These are phyloP conservation scores for Ochetophila trinervis DNA, from an alignment of 306 rosid genomes.

Conservation along the genomic window DNA sequence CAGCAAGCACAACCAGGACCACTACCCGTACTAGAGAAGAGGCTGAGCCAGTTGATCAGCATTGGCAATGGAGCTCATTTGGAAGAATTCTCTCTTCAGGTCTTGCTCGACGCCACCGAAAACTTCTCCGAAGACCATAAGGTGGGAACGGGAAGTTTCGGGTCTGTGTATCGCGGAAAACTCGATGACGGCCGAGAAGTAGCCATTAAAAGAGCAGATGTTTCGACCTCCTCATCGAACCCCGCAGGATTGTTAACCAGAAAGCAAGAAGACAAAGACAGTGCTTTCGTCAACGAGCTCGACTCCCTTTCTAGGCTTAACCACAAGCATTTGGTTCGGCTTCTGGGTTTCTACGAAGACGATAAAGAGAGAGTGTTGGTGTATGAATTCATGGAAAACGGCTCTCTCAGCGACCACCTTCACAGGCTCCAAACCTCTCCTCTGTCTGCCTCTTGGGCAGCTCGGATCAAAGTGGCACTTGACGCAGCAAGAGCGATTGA, in stretches of 20 bases:
- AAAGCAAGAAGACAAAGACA: conserved; percentile 73
- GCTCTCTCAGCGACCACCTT: conserved; percentile 70
- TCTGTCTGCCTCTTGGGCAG: conserved; percentile 41
- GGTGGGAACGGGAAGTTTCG: conserved; percentile 79
- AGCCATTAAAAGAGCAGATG: conserved; percentile 83
- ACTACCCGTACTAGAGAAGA: conserved; percentile 46
- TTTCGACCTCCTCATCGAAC: conserved; percentile 27
- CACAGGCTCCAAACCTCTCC: conserved; percentile 45
- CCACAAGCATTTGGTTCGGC: conserved; percentile 72
- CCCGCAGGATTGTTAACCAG: conserved; percentile 27
- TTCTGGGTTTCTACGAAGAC: conserved; percentile 71
- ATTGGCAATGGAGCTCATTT: conserved; percentile 54
- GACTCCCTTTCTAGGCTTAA: conserved; percentile 72
- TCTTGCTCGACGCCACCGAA: conserved; percentile 46
- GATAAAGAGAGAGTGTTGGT: conserved; percentile 61
- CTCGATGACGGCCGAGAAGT: conserved; percentile 67
- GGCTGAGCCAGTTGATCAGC: conserved; percentile 74
- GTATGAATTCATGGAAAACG: conserved; percentile 70
- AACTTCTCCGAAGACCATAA: conserved; percentile 61
- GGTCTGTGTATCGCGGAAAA: conserved; percentile 66
- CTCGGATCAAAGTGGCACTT: conserved; percentile 51
- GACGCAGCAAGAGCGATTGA: conserved; percentile 78
- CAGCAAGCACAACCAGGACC: conserved; percentile 1
- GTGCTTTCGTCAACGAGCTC: conserved; percentile 69
- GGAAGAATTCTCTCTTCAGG: conserved; percentile 56